A percentile compares a stretch with the other conserved stretches of the same genome.
Conservation (phyloP, 441 rosid genomes). For the Populus hybrid region DNA sequence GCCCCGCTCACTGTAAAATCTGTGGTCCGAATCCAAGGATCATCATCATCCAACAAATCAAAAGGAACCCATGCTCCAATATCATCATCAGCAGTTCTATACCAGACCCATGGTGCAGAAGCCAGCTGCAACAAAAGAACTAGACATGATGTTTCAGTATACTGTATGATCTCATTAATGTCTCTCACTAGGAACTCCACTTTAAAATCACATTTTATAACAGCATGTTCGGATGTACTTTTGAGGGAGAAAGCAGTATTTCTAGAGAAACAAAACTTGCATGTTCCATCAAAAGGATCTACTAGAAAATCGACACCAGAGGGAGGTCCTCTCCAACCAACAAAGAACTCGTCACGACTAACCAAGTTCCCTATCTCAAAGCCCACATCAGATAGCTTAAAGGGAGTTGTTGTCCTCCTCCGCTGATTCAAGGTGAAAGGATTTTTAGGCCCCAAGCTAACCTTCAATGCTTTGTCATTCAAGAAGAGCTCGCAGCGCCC, state of each 20-base stretch:
- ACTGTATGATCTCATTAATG: constrained; percentile 51
- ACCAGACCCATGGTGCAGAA: constrained; percentile 72
- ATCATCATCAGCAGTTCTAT: constrained; percentile 87
- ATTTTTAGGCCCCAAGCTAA: constrained; percentile 69
- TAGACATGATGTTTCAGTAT: constrained; percentile 27
- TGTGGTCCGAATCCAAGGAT: constrained; percentile 94
- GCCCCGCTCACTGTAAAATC: constrained; percentile 77
- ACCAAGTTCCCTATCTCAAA: constrained; percentile 64
- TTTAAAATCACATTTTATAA: constrained; percentile 77
- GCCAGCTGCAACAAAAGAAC: constrained; percentile 69
- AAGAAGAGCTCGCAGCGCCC: constrained; percentile 41
- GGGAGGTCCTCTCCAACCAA: constrained; percentile 65
- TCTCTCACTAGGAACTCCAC: constrained; percentile 82
- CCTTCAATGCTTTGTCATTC: constrained; percentile 43
- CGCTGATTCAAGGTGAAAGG: constrained; percentile 56
- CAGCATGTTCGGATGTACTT: constrained; percentile 39
- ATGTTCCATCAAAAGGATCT: constrained; percentile 79
- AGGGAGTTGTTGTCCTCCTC: constrained; percentile 55
- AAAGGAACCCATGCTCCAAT: constrained; percentile 43
- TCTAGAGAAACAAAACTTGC: constrained; percentile 69
- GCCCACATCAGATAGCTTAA: constrained; percentile 44
- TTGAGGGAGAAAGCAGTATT: constrained; percentile 68
- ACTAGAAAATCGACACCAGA: constrained; percentile 67
- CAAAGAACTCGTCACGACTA: constrained; percentile 46
- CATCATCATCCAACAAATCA: constrained; percentile 90